These are phyloP conservation scores for Agrocybe praecox DNA, from an alignment of 768 basidiomycete genomes.

Conservation along the genomic window DNA sequence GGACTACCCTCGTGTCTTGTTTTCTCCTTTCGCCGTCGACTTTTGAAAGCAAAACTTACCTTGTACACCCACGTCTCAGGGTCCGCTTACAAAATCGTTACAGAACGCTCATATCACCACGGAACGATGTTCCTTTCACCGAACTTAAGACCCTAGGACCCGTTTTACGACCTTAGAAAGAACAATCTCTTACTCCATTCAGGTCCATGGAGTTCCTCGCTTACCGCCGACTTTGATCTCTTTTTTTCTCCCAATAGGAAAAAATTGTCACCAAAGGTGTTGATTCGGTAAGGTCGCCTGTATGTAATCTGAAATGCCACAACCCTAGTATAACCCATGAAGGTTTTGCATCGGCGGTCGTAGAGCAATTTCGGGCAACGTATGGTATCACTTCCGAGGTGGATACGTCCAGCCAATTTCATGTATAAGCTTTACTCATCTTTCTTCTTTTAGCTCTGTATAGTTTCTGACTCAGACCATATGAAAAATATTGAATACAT, in stretches of 20 bases:
- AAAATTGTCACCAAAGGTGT: conserved; percentile 86
- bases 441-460: conserved; percentile 30
- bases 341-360: conserved; percentile 68
- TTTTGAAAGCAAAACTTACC: conserved; percentile 10
- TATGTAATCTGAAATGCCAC: conserved; percentile 75
- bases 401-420: not conserved
- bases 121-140: conserved; percentile 96
- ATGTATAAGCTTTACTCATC: not conserved
- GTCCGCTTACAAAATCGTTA: conserved; percentile 95
- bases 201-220: not conserved
- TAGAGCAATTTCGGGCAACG: conserved; percentile 63
- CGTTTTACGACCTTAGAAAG: conserved; percentile 66
- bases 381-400: conserved; percentile 45
- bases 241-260: conserved; percentile 44
- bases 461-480: conserved; percentile 48
- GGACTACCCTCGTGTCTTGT: not conserved
- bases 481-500: conserved; percentile 60
- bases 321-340: conserved; percentile 60
- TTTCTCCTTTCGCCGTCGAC: not conserved
- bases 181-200: conserved; percentile 26
- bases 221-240: not conserved
- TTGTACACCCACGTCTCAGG: conserved; percentile 77
- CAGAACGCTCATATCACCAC: conserved; percentile 92
- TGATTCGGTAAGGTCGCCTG: conserved; percentile 90
- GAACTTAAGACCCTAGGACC: conserved; percentile 71